Percentiles rank a stretch among this genome's conserved stretches.
Evolutionary conservation across 805 yeast genomes (phyloP).

Genomic region (Torulaspora quercuum): DNA sequence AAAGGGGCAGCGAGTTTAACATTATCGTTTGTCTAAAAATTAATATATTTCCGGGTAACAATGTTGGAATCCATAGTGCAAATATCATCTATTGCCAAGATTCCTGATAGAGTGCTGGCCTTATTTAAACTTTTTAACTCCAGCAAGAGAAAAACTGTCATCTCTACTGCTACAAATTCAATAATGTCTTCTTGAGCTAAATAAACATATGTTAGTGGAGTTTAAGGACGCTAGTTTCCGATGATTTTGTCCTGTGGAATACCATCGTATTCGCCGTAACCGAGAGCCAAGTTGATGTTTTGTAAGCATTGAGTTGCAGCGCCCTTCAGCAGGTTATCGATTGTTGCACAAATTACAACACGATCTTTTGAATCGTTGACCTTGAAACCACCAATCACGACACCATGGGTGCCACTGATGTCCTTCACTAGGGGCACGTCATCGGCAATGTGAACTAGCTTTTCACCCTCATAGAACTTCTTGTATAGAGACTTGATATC

Average conservation of each 20-base stretch:
- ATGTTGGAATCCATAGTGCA: too few relatives aligned
- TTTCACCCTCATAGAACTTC: constrained; percentile 83
- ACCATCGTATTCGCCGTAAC: constrained; percentile 92
- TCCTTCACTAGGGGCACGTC: constrained; percentile 93
- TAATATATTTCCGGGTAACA: too few relatives aligned
- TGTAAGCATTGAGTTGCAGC: constrained; percentile 99
- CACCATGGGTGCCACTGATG: constrained; percentile 91
- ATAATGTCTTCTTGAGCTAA: too few relatives aligned
- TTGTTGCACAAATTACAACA: constrained; percentile 91
- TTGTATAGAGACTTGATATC: constrained; percentile 74
- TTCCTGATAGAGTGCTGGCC: too few relatives aligned
- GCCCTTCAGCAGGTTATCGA: constrained; percentile 93
- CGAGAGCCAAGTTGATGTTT: constrained; percentile 85
- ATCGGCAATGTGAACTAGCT: constrained; percentile 77
- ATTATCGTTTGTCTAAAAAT: too few relatives aligned
- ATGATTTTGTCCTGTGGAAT: constrained; percentile 67
- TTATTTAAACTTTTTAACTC: too few relatives aligned
- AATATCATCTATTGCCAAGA: too few relatives aligned
- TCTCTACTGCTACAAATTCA: too few relatives aligned
- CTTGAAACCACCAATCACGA: constrained; percentile 92
- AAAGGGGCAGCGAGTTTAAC: too few relatives aligned
- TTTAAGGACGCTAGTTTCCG: neutral
- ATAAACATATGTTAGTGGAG: too few relatives aligned
- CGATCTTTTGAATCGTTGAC: constrained; percentile 85
- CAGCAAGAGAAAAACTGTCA: too few relatives aligned